Evolutionary conservation across 306 rosid species (phyloP), one percentile per base, ranked within the genome.

Genomic region (Herpetospermum pedunculosum): DNA sequence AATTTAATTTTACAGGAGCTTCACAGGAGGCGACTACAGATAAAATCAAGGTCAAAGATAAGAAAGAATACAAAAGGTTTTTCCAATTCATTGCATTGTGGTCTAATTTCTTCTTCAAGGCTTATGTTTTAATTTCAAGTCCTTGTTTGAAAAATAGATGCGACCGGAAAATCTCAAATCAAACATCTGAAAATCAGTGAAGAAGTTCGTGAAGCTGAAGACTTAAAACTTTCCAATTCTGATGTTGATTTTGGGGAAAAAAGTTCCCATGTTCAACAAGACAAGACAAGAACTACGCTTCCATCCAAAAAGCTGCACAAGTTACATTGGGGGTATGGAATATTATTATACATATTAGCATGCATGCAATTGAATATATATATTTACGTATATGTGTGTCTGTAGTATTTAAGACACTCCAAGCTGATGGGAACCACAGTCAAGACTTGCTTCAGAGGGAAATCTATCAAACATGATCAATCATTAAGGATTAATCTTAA

Each of bases 311-410:
- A 43, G 73, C 73, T 41, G 26, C 53, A 68, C n/a, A 68, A 68
- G 14, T 68, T 68, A 68, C 54, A 68, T 68, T 68, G 73, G 73
- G 73, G 73, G 73, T 68, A 67, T 67, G 73, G 14, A 53, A 67
- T 67, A 43, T 26, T 67, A 41, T 18, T 2, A 13, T 15, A 60
- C 21, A 60, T 34, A 58, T 29, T 11, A 58, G 7, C 40, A 55
- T 13, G 38, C 19, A 4, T 30, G 37, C 69, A 32, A 32, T 60
- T 60, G 44, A 30, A 18, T 29, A 57, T 26, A 5, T 30, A 10
- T 3, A 13, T 13, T 21, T 3, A n/a, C 6, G 8, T 16, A 6
- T 57, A 28, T 13, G 62, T 12, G 37, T 16, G 26, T 34, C 41
- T 34, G 43, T 60, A 34, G 65, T 58, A 13, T 58, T 29, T 11